Percentiles rank a stretch among this genome's conserved stretches.
These are phyloP conservation scores for Saksenaea oblongispora DNA, from an alignment of 371 early-diverging fungal species.

Conservation along the genomic window DNA sequence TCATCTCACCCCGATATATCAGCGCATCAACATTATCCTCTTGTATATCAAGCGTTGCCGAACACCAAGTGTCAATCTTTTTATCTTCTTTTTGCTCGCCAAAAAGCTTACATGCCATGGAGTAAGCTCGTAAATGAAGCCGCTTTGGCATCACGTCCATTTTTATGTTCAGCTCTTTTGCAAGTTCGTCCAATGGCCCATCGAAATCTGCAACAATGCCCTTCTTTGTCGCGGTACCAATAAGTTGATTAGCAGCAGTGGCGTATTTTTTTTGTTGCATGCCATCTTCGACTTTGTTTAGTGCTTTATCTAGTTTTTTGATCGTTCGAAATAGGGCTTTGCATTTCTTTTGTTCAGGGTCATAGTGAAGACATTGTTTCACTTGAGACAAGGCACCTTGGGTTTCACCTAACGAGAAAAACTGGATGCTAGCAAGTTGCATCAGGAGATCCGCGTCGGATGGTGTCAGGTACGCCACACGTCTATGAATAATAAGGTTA, in stretches of 20 bases:
- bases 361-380: slow-evolving; percentile 85
- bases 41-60: slow-evolving; percentile 56
- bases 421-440: slow-evolving; percentile 76
- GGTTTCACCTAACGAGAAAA: slow-evolving; percentile 67
- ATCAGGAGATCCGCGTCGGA: slow-evolving; percentile 59
- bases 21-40: slow-evolving; percentile 73
- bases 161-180: slow-evolving; percentile 33
- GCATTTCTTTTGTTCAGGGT: slow-evolving; percentile 90
- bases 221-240: slow-evolving; percentile 42
- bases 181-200: slow-evolving; percentile 36
- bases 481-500: slow-evolving; percentile 34
- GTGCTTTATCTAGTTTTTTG: slow-evolving; percentile 75
- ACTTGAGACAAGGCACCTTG: slow-evolving; percentile 68
- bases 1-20: slow-evolving; percentile 68
- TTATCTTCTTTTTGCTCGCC: slow-evolving; percentile 57
- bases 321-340: slow-evolving; percentile 70
- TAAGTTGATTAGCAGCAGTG: slow-evolving; percentile 65
- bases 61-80: slow-evolving; percentile 60
- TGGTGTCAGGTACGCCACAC: slow-evolving; percentile 71
- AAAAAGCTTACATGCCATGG: slow-evolving; percentile 62
- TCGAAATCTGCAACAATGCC: slow-evolving; percentile 58
- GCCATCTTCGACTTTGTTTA: slow-evolving; percentile 62
- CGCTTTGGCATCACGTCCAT: slow-evolving; percentile 45
- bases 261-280: slow-evolving; percentile 62
- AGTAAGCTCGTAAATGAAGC: slow-evolving; percentile 57